phyloP scores from a whole-genome alignment of 495 filamentous ascomycete genomes.

The Podospora bellae-mahoneyi region DNA sequence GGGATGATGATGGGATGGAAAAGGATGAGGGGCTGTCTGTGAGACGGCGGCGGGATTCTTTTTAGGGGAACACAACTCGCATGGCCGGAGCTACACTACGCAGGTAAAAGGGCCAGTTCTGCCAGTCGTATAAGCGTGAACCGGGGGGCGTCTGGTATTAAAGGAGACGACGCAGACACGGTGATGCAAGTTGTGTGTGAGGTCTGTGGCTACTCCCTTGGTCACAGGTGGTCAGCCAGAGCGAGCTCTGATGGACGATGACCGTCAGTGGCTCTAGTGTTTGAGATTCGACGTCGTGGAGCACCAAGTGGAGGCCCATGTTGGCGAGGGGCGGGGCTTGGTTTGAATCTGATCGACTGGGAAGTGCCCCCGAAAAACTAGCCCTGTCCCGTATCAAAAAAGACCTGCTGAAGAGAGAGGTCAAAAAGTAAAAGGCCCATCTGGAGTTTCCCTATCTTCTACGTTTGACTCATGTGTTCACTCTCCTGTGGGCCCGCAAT shows the following conservation, averaged over 20 bases:
- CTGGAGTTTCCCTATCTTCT: background rate
- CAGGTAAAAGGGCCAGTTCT: conserved; percentile 4
- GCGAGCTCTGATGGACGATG: conserved; percentile 15
- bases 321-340: conserved; percentile 23
- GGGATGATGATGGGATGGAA: conserved; percentile 18
- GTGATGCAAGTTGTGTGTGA: conserved; percentile 34
- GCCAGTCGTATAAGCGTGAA: conserved; percentile 13
- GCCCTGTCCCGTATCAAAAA: background rate
- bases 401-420: background rate
- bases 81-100: conserved; percentile 9
- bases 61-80: conserved; percentile 22
- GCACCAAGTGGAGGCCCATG: conserved; percentile 27
- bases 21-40: conserved; percentile 24
- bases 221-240: conserved; percentile 28
- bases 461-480: background rate
- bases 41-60: conserved; percentile 25
- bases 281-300: conserved; percentile 35
- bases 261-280: conserved; percentile 34
- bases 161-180: conserved; percentile 26
- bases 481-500: background rate
- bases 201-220: conserved; percentile 30
- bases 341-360: conserved; percentile 15
- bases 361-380: background rate
- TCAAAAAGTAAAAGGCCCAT: background rate
- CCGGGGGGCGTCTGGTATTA: conserved; percentile 11